phyloP scores from a whole-genome alignment of 345 rosid genomes.

The Ricinus communis region DNA sequence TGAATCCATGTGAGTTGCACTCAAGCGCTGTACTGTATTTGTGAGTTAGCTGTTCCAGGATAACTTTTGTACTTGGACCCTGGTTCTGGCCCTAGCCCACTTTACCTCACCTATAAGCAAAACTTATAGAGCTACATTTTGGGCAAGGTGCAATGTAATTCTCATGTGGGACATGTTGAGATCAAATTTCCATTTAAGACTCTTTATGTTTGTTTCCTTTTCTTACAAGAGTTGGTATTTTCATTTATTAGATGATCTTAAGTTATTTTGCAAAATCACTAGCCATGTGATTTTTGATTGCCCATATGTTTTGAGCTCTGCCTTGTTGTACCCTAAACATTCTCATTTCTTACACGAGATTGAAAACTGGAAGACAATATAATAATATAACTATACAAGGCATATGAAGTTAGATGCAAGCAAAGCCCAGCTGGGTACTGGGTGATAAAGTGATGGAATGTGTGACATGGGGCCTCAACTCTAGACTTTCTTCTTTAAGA shows the following conservation, averaged over 20 bases:
- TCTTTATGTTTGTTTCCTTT: too few species aligned
- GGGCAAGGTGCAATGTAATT: too few species aligned
- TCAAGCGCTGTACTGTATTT: not conserved
- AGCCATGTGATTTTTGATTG: too few species aligned
- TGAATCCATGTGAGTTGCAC: constrained; percentile 13
- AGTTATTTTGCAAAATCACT: too few species aligned
- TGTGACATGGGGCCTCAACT: not conserved
- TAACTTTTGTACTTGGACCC: not conserved
- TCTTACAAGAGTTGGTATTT: too few species aligned
- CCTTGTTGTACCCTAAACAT: too few species aligned
- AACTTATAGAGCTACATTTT: too few species aligned
- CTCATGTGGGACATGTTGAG: too few species aligned
- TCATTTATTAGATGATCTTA: too few species aligned
- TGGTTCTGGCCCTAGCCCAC: not conserved
- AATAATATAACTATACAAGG: not conserved
- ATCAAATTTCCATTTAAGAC: too few species aligned
- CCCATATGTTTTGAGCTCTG: too few species aligned
- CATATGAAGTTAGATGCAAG: not conserved
- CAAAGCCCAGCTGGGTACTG: constrained; percentile 6
- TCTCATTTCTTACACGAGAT: too few species aligned
- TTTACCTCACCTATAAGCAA: not conserved
- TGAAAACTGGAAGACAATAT: not conserved
- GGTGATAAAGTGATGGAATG: not conserved
- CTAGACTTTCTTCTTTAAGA: not conserved
- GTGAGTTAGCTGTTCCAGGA: not conserved